phyloP scores from a whole-genome alignment of 441 rosid species.

The Adansonia rubrostipa region DNA sequence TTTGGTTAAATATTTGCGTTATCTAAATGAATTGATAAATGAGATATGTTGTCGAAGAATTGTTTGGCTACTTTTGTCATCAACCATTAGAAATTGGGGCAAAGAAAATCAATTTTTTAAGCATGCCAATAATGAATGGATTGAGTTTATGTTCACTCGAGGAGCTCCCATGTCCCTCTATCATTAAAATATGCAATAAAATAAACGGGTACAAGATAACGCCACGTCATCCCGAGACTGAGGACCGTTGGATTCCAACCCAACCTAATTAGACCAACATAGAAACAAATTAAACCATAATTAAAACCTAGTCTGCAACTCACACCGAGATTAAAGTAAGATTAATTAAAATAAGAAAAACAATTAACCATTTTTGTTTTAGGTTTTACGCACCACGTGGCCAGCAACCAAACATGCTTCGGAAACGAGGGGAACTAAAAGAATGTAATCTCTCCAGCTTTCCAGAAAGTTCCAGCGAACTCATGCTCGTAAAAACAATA shows the following conservation, averaged over 20 bases:
- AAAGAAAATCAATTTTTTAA: background rate
- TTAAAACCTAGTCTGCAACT: background rate
- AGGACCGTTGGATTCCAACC: background rate
- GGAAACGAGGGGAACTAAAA: background rate
- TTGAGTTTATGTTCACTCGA: background rate
- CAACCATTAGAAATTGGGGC: background rate
- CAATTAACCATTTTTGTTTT: background rate
- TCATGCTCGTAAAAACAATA: slow-evolving; percentile 13
- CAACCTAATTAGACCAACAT: background rate
- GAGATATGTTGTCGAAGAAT: no score
- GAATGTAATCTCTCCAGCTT: background rate
- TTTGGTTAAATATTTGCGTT: no score
- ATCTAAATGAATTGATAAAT: no score
- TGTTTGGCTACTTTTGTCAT: background rate
- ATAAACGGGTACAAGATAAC: background rate
- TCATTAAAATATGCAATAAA: background rate
- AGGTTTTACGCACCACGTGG: slow-evolving; percentile 36
- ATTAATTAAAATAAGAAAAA: background rate
- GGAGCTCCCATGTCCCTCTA: background rate
- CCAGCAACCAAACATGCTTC: slow-evolving; percentile 23
- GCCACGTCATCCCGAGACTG: slow-evolving; percentile 1
- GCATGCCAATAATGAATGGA: background rate
- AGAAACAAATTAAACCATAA: slow-evolving; percentile 10
- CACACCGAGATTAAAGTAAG: background rate
- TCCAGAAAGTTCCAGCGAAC: slow-evolving; percentile 55